Base-by-base conservation (phyloP, 495 filamentous ascomycete genomes). In the Podospora fimiseda region DNA sequence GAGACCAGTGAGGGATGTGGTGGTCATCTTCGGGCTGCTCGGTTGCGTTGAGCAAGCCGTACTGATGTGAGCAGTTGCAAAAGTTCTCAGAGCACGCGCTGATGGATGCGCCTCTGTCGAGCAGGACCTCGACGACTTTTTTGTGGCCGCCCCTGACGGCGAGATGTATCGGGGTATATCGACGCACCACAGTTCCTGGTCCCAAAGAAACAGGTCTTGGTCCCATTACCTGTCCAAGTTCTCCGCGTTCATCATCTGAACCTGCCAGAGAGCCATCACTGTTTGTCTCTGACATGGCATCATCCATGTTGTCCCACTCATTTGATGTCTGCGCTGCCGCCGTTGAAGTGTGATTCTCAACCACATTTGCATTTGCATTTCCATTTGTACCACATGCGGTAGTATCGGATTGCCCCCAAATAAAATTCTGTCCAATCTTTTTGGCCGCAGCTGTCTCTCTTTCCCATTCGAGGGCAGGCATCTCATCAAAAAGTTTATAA, bases 81-180 rank as follows among this genome's bases (percentile, higher is more conserved):
- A 66, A 56, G 9, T 52, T 39, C 22, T 44, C 40, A 11, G 67
- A 68, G 6, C 43, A 9, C 9, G 44, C 40, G 42, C 67, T 39
- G 18, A 66, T 44, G 8, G 45, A 11, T 1, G 66, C 71, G 4
- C 69, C 67, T 14, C 61, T 37, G 15, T 60, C 42, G 37, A 73
- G 46, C 15, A 74, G 57, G 14, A 63, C 42, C 7, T 56, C 38
- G 15, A 71, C 42, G 7, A 68, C 56, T 7, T 67, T 50, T 24
- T 63, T 40, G 27, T 72, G 64, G 13, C 70, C 68, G 24, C 50
- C 50, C 13, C 58, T 47, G 11, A 61, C 70, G 13, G 71, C 71
- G 7, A 72, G 57, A 30, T 74, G 71, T n/a, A 74, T 48, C 9
- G 67, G 58, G 19, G 42, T 49, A 45, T 57, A 68, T 11, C 57